Evolutionary conservation across 306 rosid species (phyloP), one percentile per base, ranked within the genome.

Genomic region (Phaseolus lunatus): DNA sequence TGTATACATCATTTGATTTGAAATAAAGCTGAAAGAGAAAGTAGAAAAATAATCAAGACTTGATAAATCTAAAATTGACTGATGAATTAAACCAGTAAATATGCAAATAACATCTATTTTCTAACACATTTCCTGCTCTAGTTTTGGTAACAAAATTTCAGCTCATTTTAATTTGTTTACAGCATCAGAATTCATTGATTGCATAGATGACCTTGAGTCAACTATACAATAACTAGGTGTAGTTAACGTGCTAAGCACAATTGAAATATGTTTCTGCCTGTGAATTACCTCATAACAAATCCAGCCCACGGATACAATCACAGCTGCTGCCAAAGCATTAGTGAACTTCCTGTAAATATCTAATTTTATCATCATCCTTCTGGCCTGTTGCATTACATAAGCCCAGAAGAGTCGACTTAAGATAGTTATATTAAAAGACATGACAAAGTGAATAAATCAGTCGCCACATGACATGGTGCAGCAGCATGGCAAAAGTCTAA

Each of bases 301-400:
- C 98, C 99, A 96, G 75, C 97, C 96, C 54, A 96, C 98, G 9
- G 98, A 96, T 66, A 96, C 97, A 12, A 96, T 69, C 19, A 92
- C 98, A 70, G 99, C 90, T 20, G 87, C 93, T 1, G 93, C 99
- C 88, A 96, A 84, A 65, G 99, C 96, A 15, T 96, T 96, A 5
- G 99, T 92, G 81, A 96, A 96, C 87, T 89, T 92, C 80, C 96
- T 86, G 85, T 96, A 96, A 67, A 96, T 91, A 70, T 96, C 99
- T 78, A 96, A 86, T 80, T 96, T 96, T 74, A 85, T 84, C 90
- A 91, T 78, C 98, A 96, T 88, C 76, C 99, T 83, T 81, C 97
- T 86, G 35, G 98, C 85, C 99, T 96, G 96, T 83, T 67, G 81
- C 57, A 43, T 63, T 62, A 70, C 67, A 84, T 26, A 81, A 82